Conservation (phyloP, 225 moss, liverwort and hornwort species). For the Marchantia polymorpha region DNA sequence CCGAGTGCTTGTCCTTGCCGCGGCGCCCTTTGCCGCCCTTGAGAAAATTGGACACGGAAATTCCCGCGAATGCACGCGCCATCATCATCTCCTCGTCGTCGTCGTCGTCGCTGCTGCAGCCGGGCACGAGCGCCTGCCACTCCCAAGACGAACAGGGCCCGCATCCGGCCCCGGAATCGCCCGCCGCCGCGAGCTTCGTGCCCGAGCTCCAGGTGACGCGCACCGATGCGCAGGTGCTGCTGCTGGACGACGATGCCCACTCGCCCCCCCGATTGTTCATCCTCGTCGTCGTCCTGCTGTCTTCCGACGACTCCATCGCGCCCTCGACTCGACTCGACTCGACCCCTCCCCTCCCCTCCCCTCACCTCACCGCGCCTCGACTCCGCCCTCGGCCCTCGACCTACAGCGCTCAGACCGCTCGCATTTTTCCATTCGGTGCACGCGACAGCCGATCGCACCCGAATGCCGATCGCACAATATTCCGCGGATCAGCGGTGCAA, state of each 20-base stretch:
- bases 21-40: conserved; percentile 3
- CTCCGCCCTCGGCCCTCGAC: not conserved
- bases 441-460: too few species aligned
- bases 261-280: too few species aligned
- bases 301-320: conserved; percentile 1
- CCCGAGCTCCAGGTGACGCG: conserved; percentile 9
- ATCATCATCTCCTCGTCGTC: not conserved
- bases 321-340: not conserved
- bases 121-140: not conserved
- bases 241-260: not conserved
- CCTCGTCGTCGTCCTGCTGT: not conserved
- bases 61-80: conserved; percentile 5
- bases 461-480: not conserved
- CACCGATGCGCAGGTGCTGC: not conserved
- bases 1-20: conserved; percentile 12
- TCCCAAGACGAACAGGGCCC: not conserved
- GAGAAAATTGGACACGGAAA: conserved; percentile 20
- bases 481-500: not conserved
- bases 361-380: not conserved
- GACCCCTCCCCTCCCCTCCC: not conserved
- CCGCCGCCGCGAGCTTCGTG: conserved; percentile 13
- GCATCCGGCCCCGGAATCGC: not conserved
- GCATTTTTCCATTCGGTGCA: too few species aligned
- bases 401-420: not conserved
- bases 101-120: not conserved